Base-by-base conservation (phyloP, 768 basidiomycete genomes). In the Daedaleopsis nitida region DNA sequence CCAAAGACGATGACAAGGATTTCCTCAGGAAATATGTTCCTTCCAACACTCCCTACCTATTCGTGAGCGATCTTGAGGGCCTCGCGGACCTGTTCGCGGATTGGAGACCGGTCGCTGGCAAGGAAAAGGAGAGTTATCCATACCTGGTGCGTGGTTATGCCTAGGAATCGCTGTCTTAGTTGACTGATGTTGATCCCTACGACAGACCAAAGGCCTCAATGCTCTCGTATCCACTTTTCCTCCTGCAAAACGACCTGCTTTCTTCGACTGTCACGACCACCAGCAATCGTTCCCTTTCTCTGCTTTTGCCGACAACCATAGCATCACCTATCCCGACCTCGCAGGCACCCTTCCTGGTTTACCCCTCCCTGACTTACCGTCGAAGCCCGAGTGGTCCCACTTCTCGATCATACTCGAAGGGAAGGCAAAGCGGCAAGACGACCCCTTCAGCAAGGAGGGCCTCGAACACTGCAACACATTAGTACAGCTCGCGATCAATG, bases 401-500 rank as follows among this genome's bases (percentile, higher is more conserved):
- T n/a, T 45, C 17, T 17, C 44, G 16, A 45, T 45, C n/a, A 19
- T 45, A 10, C 17, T 45, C 16, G 44, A 45, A 21, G 44, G 16
- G 44, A 45, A 45, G 44, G n/a, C 16, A 21, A 45, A 8, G 5
- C 44, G 44, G 17, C n/a, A 19, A 16, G 44, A 45, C 3, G 44
- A 45, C 17, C 44, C 44, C 44, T 45, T n/a, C 44, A 17, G 3
- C 21, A 14, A 21, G 17, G 44, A 16, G 44, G 44, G 44, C 21
- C n/a, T 10, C 2, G 44, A n/a, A 2, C 17, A 60, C 52, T n/a
- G 13, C 17, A 24, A 44, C 5, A 63, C 62, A 3, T 34, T 61
- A 6, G 24, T 32, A 21, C 57, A 58, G 14, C 39, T 58, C 1
- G 56, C 60, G 2, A 49, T 44, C 32, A 58, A 49, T 42, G 64